Evolutionary conservation across 495 filamentous ascomycete genomes (phyloP).

Genomic region (Lentithecium fluviatile): DNA sequence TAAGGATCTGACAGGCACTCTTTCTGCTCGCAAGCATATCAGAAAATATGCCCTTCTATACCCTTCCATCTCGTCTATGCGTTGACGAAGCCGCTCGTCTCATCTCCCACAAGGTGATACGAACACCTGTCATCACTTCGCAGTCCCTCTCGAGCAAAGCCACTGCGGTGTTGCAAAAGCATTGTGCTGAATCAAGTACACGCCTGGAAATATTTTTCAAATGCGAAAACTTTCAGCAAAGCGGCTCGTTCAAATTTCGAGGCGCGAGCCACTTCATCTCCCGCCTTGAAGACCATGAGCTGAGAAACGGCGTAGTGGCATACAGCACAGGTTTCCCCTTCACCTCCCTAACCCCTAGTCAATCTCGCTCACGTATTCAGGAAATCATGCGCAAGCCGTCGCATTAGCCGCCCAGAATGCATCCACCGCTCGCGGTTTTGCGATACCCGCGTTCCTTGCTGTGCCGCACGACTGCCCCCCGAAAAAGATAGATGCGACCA

Average conservation of each 20-base stretch:
- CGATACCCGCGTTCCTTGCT: constrained; percentile 7
- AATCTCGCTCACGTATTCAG: neutral
- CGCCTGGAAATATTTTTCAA: constrained; percentile 12
- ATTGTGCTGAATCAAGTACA: neutral
- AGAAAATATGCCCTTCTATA: neutral
- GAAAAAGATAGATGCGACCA: constrained; percentile 3
- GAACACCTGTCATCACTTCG: neutral
- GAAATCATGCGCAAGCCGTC: constrained; percentile 14
- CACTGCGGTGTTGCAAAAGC: neutral
- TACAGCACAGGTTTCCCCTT: constrained; percentile 8
- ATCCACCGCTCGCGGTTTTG: neutral
- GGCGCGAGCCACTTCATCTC: constrained; percentile 11
- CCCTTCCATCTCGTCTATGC: neutral
- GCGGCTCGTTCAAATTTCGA: constrained; percentile 13
- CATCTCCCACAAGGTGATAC: neutral
- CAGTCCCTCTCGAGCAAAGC: neutral
- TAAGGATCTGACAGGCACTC: too few species aligned
- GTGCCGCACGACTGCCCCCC: constrained; percentile 5
- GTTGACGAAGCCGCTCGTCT: neutral
- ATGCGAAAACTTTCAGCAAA: constrained; percentile 13
- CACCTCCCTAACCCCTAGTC: neutral
- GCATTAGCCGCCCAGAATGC: constrained; percentile 3
- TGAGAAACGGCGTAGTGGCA: constrained; percentile 7
- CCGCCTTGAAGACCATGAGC: constrained; percentile 2
- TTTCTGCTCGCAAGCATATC: too few species aligned